Conservation (phyloP, 176 grass and related monocot species). For the Stipa capillata region DNA sequence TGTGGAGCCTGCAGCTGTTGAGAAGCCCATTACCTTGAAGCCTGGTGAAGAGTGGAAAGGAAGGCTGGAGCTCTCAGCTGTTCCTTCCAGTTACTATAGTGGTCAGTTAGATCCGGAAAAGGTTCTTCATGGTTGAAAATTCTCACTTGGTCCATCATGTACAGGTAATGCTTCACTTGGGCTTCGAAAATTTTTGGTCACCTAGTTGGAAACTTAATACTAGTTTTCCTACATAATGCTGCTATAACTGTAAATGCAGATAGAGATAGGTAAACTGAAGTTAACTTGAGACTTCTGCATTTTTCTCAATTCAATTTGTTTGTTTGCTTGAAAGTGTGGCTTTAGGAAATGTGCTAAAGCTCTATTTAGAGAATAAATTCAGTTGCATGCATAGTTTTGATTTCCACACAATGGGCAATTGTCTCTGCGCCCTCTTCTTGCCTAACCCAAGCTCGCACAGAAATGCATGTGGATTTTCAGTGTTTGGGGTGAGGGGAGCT, state of each 20-base stretch:
- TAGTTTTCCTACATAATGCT: neutral
- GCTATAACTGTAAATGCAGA: neutral
- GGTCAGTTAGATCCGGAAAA: slow-evolving; percentile 75
- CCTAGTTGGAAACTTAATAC: neutral
- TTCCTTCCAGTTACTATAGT: slow-evolving; percentile 89
- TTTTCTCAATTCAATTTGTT: neutral
- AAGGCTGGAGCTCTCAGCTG: slow-evolving; percentile 64
- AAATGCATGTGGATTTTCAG: neutral
- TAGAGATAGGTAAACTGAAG: neutral
- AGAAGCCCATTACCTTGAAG: slow-evolving; percentile 70
- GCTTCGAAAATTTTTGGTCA: neutral
- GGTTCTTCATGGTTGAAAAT: slow-evolving; percentile 60
- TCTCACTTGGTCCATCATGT: slow-evolving; percentile 7
- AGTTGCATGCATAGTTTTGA: no score
- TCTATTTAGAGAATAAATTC: neutral
- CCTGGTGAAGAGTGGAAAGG: slow-evolving; percentile 92
- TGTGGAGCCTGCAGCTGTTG: slow-evolving; percentile 66
- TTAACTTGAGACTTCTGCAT: neutral
- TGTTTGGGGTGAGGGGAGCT: neutral
- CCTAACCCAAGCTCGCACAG: neutral
- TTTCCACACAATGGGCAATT: neutral
- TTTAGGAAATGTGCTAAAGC: neutral
- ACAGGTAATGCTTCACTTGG: slow-evolving; percentile 16
- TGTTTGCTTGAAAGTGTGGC: neutral
- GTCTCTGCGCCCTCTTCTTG: neutral